phyloP scores from a whole-genome alignment of 768 basidiomycete genomes.

The Tylopilus sp. region DNA sequence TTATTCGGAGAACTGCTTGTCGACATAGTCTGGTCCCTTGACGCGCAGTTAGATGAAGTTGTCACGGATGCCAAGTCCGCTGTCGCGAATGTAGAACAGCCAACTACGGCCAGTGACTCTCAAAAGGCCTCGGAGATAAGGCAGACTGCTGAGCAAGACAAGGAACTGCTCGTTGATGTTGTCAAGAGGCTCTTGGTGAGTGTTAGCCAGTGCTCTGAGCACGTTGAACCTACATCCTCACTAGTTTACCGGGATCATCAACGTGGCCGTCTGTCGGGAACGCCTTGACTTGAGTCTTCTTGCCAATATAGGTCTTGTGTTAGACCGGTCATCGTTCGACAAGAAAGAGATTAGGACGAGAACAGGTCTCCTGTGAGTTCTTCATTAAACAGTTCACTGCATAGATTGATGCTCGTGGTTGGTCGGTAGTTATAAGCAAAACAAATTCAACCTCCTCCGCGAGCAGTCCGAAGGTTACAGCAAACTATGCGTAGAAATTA shows the following conservation, averaged over 20 bases:
- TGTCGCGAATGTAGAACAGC: constrained; percentile 32
- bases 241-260: constrained; percentile 60
- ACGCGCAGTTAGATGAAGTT: constrained; percentile 72
- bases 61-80: constrained; percentile 50
- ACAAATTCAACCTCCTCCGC: constrained; percentile 95
- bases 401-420: background rate
- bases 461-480: constrained; percentile 98
- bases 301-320: constrained; percentile 61
- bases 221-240: background rate
- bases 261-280: constrained; percentile 63
- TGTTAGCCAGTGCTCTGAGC: background rate
- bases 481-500: constrained; percentile 83
- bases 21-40: constrained; percentile 80
- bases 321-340: constrained; percentile 62
- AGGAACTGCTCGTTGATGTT: constrained; percentile 52
- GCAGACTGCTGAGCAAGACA: constrained; percentile 58
- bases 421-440: constrained; percentile 83
- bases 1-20: constrained; percentile 68
- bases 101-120: constrained; percentile 20
- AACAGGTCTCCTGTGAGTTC: constrained; percentile 76
- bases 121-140: constrained; percentile 42
- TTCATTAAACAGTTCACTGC: background rate
- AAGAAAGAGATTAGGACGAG: constrained; percentile 80
- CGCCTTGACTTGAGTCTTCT: constrained; percentile 67
- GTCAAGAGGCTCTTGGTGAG: constrained; percentile 61